phyloP scores from a whole-genome alignment of 1,284 basidiomycete genomes.

The Ustilago bromivora region DNA sequence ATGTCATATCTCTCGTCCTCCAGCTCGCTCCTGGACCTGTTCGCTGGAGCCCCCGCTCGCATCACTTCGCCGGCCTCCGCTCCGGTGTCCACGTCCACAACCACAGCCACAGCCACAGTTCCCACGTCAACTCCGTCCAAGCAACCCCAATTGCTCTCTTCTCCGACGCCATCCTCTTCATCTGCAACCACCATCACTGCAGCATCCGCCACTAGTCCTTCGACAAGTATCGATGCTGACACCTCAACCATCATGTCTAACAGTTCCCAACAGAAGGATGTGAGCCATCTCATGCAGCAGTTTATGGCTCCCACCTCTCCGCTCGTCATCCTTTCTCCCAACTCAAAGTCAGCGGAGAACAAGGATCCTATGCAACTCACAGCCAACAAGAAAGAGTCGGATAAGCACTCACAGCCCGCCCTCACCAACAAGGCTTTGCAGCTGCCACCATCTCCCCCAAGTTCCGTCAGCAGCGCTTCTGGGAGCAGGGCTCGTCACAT shows the following conservation, averaged over 20 bases:
- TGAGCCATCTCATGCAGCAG: constrained; percentile 34
- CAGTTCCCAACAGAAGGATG: constrained; percentile 16
- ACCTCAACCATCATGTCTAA: constrained; percentile 9
- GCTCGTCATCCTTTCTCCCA: constrained; percentile 5
- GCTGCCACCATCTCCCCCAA: constrained; percentile 39
- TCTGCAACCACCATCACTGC: not conserved
- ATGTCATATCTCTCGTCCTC: constrained; percentile 14
- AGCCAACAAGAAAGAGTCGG: not conserved
- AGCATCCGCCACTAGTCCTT: not conserved
- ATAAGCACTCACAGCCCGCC: constrained; percentile 2
- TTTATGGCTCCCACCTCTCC: constrained; percentile 30
- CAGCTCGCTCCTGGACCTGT: constrained; percentile 43
- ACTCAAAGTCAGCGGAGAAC: constrained; percentile 6
- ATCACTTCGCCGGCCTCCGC: constrained; percentile 33
- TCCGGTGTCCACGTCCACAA: constrained; percentile 25
- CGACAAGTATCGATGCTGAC: not conserved
- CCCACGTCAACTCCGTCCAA: not conserved
- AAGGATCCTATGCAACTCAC: constrained; percentile 3
- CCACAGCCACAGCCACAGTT: constrained; percentile 1
- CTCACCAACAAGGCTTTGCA: constrained; percentile 32
- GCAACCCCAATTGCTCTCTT: not conserved
- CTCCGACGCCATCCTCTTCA: constrained; percentile 1
- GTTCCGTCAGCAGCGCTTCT: constrained; percentile 35
- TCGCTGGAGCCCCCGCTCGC: constrained; percentile 39
- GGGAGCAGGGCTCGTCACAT: constrained; percentile 15